Evolutionary conservation across 345 rosid species (phyloP).

Genomic region (Eucalyptus cladocalyx): DNA sequence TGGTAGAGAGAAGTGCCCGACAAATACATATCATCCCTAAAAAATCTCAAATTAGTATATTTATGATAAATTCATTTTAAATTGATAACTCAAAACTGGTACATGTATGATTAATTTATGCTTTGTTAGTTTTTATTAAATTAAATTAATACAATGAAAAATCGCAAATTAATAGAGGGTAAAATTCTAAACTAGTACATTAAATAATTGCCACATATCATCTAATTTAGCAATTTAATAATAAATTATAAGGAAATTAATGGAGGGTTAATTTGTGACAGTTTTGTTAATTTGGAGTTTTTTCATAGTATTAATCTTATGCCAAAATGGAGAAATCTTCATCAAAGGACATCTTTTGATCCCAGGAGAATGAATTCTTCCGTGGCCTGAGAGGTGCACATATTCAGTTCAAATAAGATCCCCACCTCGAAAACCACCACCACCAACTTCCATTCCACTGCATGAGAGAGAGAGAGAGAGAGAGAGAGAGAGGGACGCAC

Average conservation of each 20-base stretch:
- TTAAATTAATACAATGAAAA: too few relatives aligned
- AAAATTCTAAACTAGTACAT: fast-evolving
- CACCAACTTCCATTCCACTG: neutral
- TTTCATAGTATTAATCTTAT: too few relatives aligned
- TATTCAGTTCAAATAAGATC: neutral
- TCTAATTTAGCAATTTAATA: too few relatives aligned
- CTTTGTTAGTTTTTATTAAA: too few relatives aligned
- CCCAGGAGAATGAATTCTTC: neutral
- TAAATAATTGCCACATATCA: too few relatives aligned
- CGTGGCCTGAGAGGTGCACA: neutral
- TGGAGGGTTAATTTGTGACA: too few relatives aligned
- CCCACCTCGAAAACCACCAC: neutral
- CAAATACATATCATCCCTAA: neutral
- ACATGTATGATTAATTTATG: too few relatives aligned
- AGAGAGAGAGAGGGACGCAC: neutral
- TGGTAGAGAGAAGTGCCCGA: neutral
- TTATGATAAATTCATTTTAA: too few relatives aligned
- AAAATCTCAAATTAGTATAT: too few relatives aligned
- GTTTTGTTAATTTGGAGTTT: too few relatives aligned
- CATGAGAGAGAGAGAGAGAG: neutral
- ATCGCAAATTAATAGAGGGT: fast-evolving
- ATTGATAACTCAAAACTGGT: too few relatives aligned
- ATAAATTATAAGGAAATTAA: too few relatives aligned
- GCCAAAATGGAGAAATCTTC: neutral
- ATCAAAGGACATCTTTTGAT: neutral